Base-by-base conservation (phyloP, 371 early-diverging fungal genomes). In the Syncephalastrum contaminatum region DNA sequence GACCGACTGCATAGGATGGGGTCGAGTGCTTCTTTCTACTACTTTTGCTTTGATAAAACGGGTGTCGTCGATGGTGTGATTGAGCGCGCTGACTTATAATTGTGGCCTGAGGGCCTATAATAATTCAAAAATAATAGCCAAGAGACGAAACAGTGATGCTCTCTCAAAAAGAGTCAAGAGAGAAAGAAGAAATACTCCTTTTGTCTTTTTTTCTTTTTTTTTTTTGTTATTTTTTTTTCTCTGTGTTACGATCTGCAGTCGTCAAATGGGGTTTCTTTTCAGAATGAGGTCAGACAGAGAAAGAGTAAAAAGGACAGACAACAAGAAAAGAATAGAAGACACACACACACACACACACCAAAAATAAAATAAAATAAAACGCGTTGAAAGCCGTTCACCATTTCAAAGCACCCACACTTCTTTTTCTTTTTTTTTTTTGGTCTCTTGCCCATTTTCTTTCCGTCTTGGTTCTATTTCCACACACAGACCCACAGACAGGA, bases 301-400 rank as follows among this genome's bases (percentile, higher is more conserved):
- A 30, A 30, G 10, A 30, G 36, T 8, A 30, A 30, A 8, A 5
- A 10, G 10, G 10, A 30, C 5, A 55, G 36, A 25, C 43, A 24
- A 54, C 16, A 54, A 22, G 43, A 25, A 36, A 45, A n/a, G 27
- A 22, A 25, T 30, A 42, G 8, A 15, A 41, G 22, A 43, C 13
- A 53, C 22, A 43, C 18, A 44, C 24, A 13, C 18, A 43, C 39
- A 39, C 30, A 19, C 22, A 16, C 45, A 55, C 47, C 27, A 55
- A 43, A 54, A 51, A 55, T n/a, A 44, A 45, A n/a, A 46, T 40
- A 55, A 45, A 40, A 55, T 16, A 55, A 55, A 25, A 45, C 18
- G 45, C 14, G 13, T 30, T 18, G 36, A 39, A 7, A 21, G 19
- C 30, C 4, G n/a, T 40, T 51, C 30, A 51, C 15, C 44, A 19